Conservation (phyloP, 352 stramenopile genomes). For the Phytophthora brassicae region DNA sequence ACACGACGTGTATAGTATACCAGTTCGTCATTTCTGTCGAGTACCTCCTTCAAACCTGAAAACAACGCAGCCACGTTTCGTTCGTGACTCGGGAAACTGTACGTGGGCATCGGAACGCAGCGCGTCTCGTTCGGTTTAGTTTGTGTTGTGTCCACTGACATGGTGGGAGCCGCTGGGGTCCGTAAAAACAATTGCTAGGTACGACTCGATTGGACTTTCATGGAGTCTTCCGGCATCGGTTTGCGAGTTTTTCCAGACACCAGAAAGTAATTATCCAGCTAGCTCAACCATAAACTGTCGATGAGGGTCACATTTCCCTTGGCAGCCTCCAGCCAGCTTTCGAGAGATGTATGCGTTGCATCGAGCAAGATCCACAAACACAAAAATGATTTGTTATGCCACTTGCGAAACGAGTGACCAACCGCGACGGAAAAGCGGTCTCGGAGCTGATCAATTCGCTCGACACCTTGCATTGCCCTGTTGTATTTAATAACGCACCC, state of each 20-base stretch:
- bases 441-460: background rate
- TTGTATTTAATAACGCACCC: background rate
- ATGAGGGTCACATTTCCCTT: background rate
- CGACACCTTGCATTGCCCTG: background rate
- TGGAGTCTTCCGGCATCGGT: background rate
- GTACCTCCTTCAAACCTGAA: background rate
- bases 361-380: background rate
- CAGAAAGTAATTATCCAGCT: background rate
- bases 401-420: background rate
- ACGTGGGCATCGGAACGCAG: background rate
- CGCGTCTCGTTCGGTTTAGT: background rate
- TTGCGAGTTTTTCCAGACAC: background rate
- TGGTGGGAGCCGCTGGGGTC: background rate
- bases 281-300: conserved; percentile 1
- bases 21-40: conserved; percentile 1
- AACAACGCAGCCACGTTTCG: background rate
- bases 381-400: background rate
- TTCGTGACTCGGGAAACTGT: background rate
- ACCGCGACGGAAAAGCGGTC: background rate
- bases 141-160: background rate
- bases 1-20: background rate
- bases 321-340: background rate
- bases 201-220: background rate
- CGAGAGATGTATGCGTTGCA: conserved; percentile 7
- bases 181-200: background rate